These are phyloP conservation scores for Colletotrichum sp. DNA, from an alignment of 2,329 filamentous ascomycete species.

Conservation along the genomic window DNA sequence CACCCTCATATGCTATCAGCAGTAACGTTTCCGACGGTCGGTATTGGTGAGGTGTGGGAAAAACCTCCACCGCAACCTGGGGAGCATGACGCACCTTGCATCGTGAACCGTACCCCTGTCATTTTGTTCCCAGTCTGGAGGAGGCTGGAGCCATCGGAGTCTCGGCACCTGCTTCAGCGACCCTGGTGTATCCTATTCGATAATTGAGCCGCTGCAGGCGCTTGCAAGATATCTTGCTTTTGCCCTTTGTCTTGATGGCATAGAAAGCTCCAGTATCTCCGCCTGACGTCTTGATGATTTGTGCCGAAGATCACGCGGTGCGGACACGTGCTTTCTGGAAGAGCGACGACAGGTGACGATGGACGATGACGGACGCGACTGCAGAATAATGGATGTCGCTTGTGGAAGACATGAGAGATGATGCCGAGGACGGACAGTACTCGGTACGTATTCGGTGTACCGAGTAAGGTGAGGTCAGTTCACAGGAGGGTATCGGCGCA, in stretches of 20 bases:
- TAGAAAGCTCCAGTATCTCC: neutral
- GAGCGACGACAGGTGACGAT: neutral
- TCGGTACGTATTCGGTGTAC: neutral
- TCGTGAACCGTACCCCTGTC: conserved; percentile 5
- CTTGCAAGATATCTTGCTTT: neutral
- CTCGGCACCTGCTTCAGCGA: conserved; percentile 2
- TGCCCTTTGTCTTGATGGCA: neutral
- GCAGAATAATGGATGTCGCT: neutral
- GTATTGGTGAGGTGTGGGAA: neutral
- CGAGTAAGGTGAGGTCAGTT: neutral
- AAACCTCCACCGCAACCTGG: conserved; percentile 1
- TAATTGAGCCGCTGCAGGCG: conserved; percentile 2
- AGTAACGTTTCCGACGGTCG: neutral
- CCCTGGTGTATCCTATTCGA: neutral
- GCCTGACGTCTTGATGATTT: neutral
- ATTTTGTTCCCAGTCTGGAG: neutral
- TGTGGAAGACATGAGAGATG: neutral
- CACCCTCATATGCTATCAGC: neutral
- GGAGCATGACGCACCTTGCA: conserved; percentile 16
- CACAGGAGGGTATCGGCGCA: neutral
- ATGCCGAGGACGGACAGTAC: neutral
- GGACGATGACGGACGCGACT: neutral
- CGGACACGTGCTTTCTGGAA: neutral
- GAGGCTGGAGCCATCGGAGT: conserved; percentile 4
- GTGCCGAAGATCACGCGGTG: neutral